phyloP scores from a whole-genome alignment of 441 rosid species.

The Corymbia citriodora region DNA sequence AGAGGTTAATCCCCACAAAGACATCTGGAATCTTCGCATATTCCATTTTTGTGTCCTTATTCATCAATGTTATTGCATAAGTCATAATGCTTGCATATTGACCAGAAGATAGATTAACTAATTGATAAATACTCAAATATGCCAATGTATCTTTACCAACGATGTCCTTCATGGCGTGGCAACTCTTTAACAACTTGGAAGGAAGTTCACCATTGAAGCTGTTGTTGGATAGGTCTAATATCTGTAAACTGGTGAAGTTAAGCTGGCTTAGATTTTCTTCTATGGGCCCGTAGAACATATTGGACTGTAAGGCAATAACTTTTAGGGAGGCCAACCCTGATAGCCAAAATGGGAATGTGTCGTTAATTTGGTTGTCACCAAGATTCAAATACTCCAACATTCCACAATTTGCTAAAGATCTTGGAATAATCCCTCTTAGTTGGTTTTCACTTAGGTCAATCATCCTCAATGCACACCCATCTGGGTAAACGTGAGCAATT shows the following conservation, averaged over 20 bases:
- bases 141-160: background rate
- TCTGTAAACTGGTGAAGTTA: background rate
- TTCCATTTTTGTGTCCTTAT: background rate
- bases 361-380: background rate
- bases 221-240: background rate
- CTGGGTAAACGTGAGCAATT: background rate
- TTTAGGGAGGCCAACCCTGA: background rate
- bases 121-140: accelerated
- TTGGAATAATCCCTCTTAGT: background rate
- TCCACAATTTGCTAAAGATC: background rate
- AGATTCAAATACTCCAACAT: background rate
- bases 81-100: accelerated
- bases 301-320: background rate
- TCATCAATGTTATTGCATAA: background rate
- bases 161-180: background rate
- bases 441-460: background rate
- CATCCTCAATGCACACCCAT: background rate
- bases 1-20: background rate
- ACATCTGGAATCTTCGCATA: background rate
- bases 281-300: background rate
- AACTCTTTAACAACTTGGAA: background rate
- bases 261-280: background rate
- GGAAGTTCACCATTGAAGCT: background rate
- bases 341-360: background rate
- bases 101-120: accelerated